Percentiles rank a stretch among this genome's conserved stretches.
Conservation (phyloP, 1,284 basidiomycete genomes). For the Tilletia horrida region DNA sequence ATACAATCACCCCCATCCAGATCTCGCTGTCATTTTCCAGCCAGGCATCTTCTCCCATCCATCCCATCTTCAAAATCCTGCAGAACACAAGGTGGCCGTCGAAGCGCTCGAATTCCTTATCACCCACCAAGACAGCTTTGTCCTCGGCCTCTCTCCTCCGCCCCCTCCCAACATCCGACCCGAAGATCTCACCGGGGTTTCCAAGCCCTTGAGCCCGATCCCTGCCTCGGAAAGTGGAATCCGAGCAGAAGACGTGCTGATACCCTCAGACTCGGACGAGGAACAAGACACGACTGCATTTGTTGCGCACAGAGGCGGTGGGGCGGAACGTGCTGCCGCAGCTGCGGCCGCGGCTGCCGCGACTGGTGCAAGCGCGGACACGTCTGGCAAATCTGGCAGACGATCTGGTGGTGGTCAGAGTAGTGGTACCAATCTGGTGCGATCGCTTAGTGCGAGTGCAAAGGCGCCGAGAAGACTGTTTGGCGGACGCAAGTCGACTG, state of each 20-base stretch:
- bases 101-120: slow-evolving; percentile 91
- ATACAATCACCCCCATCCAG: slow-evolving; percentile 23
- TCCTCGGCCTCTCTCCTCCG: slow-evolving; percentile 47
- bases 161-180: slow-evolving; percentile 37
- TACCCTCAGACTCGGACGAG: slow-evolving; percentile 53
- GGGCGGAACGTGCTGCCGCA: slow-evolving; percentile 27
- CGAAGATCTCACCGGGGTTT: slow-evolving; percentile 45
- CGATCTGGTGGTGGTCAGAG: background rate
- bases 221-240: slow-evolving; percentile 20
- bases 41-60: slow-evolving; percentile 71
- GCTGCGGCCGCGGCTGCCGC: slow-evolving; percentile 4
- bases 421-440: background rate
- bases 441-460: slow-evolving; percentile 9
- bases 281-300: slow-evolving; percentile 43
- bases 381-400: background rate
- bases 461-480: slow-evolving; percentile 4
- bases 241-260: slow-evolving; percentile 26
- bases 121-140: slow-evolving; percentile 57
- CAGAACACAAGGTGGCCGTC: slow-evolving; percentile 80
- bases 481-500: slow-evolving; percentile 5
- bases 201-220: slow-evolving; percentile 29
- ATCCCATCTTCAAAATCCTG: slow-evolving; percentile 60
- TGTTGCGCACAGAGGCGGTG: slow-evolving; percentile 50
- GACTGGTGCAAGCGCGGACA: background rate
- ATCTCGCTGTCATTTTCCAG: slow-evolving; percentile 54